These are phyloP conservation scores for Babesia caballi DNA, from an alignment of 169 alveolate species.

Conservation along the genomic window DNA sequence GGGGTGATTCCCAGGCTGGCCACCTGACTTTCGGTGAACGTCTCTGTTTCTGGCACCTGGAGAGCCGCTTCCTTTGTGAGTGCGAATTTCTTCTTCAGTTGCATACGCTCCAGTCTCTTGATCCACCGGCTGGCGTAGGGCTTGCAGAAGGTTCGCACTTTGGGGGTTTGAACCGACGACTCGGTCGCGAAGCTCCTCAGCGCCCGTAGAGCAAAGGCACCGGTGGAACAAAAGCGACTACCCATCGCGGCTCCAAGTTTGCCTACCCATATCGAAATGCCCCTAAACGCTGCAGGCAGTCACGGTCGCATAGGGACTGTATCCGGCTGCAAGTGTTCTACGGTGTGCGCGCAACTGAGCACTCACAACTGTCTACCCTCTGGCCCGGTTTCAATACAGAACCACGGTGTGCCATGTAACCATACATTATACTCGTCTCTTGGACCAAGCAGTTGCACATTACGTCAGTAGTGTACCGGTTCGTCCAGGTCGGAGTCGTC, in stretches of 20 bases:
- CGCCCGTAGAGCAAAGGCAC: constrained; percentile 15
- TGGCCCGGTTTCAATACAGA: too few relatives aligned
- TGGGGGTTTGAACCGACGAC: background rate
- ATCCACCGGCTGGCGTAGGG: constrained; percentile 65
- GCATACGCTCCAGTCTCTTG: constrained; percentile 55
- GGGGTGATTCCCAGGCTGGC: constrained; percentile 19
- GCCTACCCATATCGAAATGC: too few relatives aligned
- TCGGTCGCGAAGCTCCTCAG: constrained; percentile 7
- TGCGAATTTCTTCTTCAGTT: constrained; percentile 37
- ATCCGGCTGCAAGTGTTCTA: background rate
- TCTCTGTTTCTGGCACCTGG: constrained; percentile 55
- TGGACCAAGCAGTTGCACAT: background rate
- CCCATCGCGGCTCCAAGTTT: constrained; percentile 7
- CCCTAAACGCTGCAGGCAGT: too few relatives aligned
- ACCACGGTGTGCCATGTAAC: background rate
- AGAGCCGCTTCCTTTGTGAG: constrained; percentile 6
- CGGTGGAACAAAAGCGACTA: background rate
- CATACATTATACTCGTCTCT: background rate
- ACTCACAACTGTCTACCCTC: background rate
- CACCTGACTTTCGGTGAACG: constrained; percentile 39
- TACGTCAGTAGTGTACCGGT: constrained; percentile 69
- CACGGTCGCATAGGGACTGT: too few relatives aligned
- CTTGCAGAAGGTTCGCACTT: constrained; percentile 22
- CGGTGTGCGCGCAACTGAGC: background rate
- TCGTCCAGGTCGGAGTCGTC: constrained; percentile 76